A percentile compares a stretch with the other conserved stretches of the same genome.
phyloP scores from a whole-genome alignment of 805 yeast species.

The Ogataea trehalophila region DNA sequence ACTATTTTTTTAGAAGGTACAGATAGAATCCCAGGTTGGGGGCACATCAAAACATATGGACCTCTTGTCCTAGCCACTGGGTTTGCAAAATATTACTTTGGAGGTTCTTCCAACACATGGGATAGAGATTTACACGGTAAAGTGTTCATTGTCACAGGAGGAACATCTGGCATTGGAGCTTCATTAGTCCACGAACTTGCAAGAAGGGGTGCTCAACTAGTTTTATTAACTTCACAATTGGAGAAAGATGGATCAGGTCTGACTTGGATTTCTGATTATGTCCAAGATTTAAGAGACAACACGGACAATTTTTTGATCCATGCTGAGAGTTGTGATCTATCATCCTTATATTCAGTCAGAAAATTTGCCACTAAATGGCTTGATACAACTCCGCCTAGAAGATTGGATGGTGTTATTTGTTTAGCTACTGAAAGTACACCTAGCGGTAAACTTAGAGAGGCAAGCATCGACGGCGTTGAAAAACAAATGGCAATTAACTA shows the following conservation, averaged over 20 bases:
- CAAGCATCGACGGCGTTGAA: slow-evolving; percentile 81
- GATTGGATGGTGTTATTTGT: slow-evolving; percentile 86
- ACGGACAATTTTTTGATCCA: slow-evolving; percentile 74
- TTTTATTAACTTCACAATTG: slow-evolving; percentile 57
- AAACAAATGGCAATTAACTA: slow-evolving; percentile 80
- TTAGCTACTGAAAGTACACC: slow-evolving; percentile 85
- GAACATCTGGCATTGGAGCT: slow-evolving; percentile 88
- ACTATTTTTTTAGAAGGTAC: slow-evolving; percentile 69
- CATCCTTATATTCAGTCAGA: slow-evolving; percentile 69
- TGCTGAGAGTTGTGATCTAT: slow-evolving; percentile 85
- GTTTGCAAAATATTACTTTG: slow-evolving; percentile 64
- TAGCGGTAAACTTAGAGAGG: slow-evolving; percentile 54
- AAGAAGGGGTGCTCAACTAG: slow-evolving; percentile 75
- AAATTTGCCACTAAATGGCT: slow-evolving; percentile 93
- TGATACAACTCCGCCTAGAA: slow-evolving; percentile 82
- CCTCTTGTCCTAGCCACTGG: slow-evolving; percentile 48
- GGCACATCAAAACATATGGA: slow-evolving; percentile 46
- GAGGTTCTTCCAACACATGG: slow-evolving; percentile 84
- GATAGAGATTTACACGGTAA: slow-evolving; percentile 89
- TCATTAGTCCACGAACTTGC: slow-evolving; percentile 73
- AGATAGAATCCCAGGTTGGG: slow-evolving; percentile 70
- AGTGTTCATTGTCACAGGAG: slow-evolving; percentile 85
- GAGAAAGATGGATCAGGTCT: slow-evolving; percentile 41
- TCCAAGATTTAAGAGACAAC: slow-evolving; percentile 67
- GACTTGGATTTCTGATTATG: slow-evolving; percentile 70